phyloP scores from a whole-genome alignment of 192 early-diverging fungal genomes.

The Lobulomyces angularis region DNA sequence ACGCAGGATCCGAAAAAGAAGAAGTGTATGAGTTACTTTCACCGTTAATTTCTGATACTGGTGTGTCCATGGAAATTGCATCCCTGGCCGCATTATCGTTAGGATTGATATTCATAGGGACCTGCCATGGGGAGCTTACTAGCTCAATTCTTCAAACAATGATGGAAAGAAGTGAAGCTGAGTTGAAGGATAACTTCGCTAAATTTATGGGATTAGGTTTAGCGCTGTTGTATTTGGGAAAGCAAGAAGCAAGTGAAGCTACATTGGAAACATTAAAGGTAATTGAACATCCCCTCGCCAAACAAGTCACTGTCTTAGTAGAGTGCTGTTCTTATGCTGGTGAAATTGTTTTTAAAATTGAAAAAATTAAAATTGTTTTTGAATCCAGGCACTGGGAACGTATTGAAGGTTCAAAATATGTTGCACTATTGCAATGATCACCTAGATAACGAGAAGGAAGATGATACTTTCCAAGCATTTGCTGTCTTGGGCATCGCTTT shows the following conservation, averaged over 20 bases:
- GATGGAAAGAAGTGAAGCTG: conserved; percentile 82
- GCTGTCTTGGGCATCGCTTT: conserved; percentile 91
- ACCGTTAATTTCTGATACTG: conserved; percentile 68
- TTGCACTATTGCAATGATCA: conserved; percentile 92
- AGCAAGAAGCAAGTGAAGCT: conserved; percentile 80
- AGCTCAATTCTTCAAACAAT: conserved; percentile 83
- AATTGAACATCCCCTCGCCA: conserved; percentile 84
- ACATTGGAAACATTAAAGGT: conserved; percentile 89
- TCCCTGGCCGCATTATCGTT: conserved; percentile 79
- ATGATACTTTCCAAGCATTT: conserved; percentile 80
- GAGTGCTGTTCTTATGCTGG: conserved; percentile 85
- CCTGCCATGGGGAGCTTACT: conserved; percentile 79
- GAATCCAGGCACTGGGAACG: conserved; percentile 75
- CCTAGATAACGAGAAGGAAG: conserved; percentile 74
- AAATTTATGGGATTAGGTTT: conserved; percentile 91
- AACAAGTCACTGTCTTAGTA: conserved; percentile 76
- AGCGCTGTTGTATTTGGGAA: conserved; percentile 72
- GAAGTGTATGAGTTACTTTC: conserved; percentile 72
- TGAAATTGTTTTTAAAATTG: conserved; percentile 1
- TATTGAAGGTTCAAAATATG: conserved; percentile 92
- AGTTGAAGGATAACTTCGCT: conserved; percentile 77
- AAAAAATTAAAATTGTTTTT: neutral
- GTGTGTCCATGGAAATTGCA: conserved; percentile 74
- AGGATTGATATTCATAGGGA: conserved; percentile 86
- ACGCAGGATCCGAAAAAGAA: conserved; percentile 78